These are phyloP conservation scores for Melaleuca quinquenervia DNA, from an alignment of 345 rosid genomes.

Conservation along the genomic window DNA sequence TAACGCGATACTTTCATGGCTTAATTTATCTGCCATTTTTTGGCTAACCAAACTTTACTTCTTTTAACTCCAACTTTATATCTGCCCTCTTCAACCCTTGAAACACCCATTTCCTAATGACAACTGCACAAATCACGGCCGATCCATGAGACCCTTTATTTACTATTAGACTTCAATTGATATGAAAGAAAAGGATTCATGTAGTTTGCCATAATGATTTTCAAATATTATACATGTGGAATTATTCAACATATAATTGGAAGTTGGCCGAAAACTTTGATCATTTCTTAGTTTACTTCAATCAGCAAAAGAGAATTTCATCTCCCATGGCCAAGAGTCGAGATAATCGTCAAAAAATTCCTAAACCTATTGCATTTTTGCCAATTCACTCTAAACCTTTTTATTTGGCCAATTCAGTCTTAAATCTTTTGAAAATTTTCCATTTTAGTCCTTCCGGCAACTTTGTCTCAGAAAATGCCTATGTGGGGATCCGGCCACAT, in stretches of 20 bases:
- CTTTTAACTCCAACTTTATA: background rate
- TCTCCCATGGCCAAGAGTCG: background rate
- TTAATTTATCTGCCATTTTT: background rate
- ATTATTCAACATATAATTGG: background rate
- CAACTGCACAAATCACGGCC: background rate
- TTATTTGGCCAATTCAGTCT: too few relatives aligned
- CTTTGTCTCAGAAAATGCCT: too few relatives aligned
- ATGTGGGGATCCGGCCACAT: too few relatives aligned
- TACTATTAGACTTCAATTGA: background rate
- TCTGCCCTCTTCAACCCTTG: background rate
- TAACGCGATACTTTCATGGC: background rate
- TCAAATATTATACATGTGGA: background rate
- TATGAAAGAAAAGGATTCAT: background rate
- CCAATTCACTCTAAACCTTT: too few relatives aligned
- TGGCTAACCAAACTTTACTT: background rate
- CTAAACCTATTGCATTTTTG: too few relatives aligned
- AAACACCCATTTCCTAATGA: background rate
- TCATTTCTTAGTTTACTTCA: background rate
- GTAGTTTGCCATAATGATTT: background rate
- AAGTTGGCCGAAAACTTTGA: background rate
- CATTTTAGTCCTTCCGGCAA: too few relatives aligned
- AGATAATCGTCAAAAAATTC: too few relatives aligned
- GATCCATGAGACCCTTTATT: background rate
- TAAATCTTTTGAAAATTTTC: too few relatives aligned
- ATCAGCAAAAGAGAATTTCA: background rate